Evolutionary conservation across 179 eudicot species (phyloP).

Genomic region (Sideroxylon spinosum): DNA sequence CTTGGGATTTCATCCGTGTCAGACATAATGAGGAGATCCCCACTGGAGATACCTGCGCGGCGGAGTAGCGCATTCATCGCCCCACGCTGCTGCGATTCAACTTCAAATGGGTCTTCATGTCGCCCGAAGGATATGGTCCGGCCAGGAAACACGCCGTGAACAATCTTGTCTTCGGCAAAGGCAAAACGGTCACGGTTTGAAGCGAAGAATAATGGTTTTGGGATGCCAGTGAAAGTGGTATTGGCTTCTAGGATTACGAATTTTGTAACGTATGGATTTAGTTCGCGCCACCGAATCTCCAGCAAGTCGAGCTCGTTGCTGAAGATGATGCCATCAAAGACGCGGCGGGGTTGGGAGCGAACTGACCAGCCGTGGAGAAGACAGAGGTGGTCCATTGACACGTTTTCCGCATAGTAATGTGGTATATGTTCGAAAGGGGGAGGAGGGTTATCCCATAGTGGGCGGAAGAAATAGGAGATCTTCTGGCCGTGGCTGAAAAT

Average conservation of each 20-base stretch:
- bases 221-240: constrained; percentile 80
- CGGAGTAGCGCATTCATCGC: constrained; percentile 56
- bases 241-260: constrained; percentile 73
- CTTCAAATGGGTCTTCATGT: constrained; percentile 46
- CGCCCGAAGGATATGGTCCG: constrained; percentile 21
- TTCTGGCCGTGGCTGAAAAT: constrained; percentile 43
- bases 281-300: constrained; percentile 83
- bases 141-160: constrained; percentile 55
- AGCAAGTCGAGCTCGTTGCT: constrained; percentile 82
- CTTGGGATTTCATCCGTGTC: constrained; percentile 90
- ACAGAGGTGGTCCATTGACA: constrained; percentile 65
- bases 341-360: constrained; percentile 57
- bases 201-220: constrained; percentile 62
- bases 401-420: constrained; percentile 81
- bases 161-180: constrained; percentile 55
- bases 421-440: constrained; percentile 51
- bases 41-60: constrained; percentile 52
- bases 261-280: constrained; percentile 61
- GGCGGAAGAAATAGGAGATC: constrained; percentile 71
- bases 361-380: constrained; percentile 78
- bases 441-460: constrained; percentile 82
- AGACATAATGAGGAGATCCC: constrained; percentile 71
- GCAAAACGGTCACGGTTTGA: constrained; percentile 46
- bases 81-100: constrained; percentile 51
- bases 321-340: constrained; percentile 74